A percentile compares a stretch with the other conserved stretches of the same genome.
These are phyloP conservation scores for Fraxinus xanthoxyloides DNA, from an alignment of 305 asterid genomes.

Conservation along the genomic window DNA sequence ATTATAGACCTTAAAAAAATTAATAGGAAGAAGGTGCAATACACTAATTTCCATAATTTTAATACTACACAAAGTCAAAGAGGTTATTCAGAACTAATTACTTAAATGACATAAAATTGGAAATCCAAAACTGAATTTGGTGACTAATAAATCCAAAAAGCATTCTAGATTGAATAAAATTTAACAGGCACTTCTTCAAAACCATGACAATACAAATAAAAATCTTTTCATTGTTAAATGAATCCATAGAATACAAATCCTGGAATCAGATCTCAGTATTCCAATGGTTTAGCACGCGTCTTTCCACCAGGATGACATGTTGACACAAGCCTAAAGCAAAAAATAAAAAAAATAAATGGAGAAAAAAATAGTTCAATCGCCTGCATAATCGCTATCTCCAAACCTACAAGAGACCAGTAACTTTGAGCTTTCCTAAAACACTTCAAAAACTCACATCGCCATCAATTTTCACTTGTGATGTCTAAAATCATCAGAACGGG, in stretches of 20 bases:
- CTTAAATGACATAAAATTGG: slow-evolving; percentile 11
- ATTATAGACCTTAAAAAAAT: background rate
- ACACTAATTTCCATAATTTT: background rate
- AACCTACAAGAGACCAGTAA: background rate
- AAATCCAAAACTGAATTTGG: slow-evolving; percentile 16
- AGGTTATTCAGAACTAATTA: slow-evolving; percentile 9
- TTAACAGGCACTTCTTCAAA: background rate
- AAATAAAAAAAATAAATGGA: background rate
- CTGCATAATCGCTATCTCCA: slow-evolving; percentile 19
- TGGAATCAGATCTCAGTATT: slow-evolving; percentile 17
- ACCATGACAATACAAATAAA: background rate
- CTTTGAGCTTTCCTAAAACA: background rate
- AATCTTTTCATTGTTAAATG: slow-evolving; percentile 10
- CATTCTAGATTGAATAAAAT: slow-evolving; percentile 16
- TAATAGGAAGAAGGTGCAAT: background rate
- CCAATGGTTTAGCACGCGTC: background rate
- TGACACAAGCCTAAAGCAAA: background rate
- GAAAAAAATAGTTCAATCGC: background rate
- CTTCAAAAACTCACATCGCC: slow-evolving; percentile 18
- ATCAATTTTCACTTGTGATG: slow-evolving; percentile 10
- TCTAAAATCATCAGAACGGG: background rate
- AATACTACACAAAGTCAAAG: background rate
- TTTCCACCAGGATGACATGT: slow-evolving; percentile 3
- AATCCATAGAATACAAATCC: slow-evolving; percentile 19
- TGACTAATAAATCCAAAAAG: slow-evolving; percentile 9